Base-by-base conservation (phyloP, 2,329 filamentous ascomycete genomes). In the Trichophyton simii region DNA sequence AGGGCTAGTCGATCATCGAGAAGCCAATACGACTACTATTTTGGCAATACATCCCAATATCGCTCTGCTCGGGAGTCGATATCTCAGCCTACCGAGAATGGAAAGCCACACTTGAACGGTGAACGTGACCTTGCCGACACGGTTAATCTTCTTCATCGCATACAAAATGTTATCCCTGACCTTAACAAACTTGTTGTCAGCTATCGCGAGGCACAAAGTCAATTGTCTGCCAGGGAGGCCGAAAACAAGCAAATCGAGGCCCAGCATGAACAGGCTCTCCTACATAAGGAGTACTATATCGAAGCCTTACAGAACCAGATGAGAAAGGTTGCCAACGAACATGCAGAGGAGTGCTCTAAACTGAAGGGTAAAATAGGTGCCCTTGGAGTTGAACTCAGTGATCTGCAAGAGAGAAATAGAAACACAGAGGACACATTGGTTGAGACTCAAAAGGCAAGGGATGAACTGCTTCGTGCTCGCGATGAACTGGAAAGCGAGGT, bases 271-370 rank as follows among this genome's bases (percentile, higher is more conserved):
- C 78, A 81, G 63, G 76, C 75, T 34, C 67, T 82, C 41, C 77
- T 78, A 69, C 75, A 75, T 59, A 82, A 82, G 66, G 79, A 83
- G 57, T 77, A 74, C 59, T 79, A 82, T 64, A 80, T 83, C 60
- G 76, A 78, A 63, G 73, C 76, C 13, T 66, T 83, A 63, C 79
- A 79, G 61, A 74, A 76, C 25, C 79, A 80, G 66, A 74, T 82
- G 67, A 74, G 76, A 52, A 77, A 75, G 38, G 72, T 79, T 18
- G 76, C 78, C 55, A 76, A 76, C 59, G 78, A 80, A 62, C 78
- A 78, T 63, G 77, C 78, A 0, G 74, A 76, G 54, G 80, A 83
- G 65, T 75, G 73, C 59, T 69, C 71, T 7, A 73, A 69, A 46
- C 65, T 77, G 57, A 76, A 73, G 65, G 73, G 74, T 54, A 74